Base-by-base conservation (phyloP, 345 rosid species). In the Mangifera indica region DNA sequence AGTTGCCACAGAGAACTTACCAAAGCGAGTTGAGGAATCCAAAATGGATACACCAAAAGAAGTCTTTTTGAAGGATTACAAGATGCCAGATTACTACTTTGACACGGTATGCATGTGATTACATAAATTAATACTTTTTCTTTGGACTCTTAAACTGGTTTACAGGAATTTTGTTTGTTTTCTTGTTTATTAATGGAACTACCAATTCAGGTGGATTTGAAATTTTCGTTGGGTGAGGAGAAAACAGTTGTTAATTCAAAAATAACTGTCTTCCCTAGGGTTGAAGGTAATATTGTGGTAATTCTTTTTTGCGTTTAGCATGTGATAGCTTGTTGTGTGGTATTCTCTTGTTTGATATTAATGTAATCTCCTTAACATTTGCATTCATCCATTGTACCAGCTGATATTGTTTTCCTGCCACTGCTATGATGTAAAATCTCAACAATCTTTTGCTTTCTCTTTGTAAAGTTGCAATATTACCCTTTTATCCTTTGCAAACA, bases 41-140 rank as follows among this genome's bases (percentile, higher is more conserved):
- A 79, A 83, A 72, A 96, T 96, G 99, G 91, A 84, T 52, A 75
- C 88, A 37, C 98, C 92, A 5, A 93, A 91, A 78, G 98, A 93
- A 81, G 87, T 96, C 42, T 96, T 93, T 81, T 78, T 93, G 81
- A 96, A 96, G 91, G 92, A 93, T 78, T 93, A 96, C 82, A 88
- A 87, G 60, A 84, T 84, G 72, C 99, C 99, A 70, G 92, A 93
- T 78, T 91, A 89, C 81, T 96, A 89, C 79, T 96, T 96, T 74
- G 97, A 89, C 62, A 77, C 87, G 74, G 99, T 93, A 84, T 73
- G 61, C 21, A 73, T 61, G 15, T 21, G 26, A 63, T 20, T 18
- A 20, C 29, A 24, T 26, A 22, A 52, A 22, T 69, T 67, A 40
- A 45, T 60, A 32, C 18, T 12, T 60, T 21, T 14, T 34, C n/a